Evolutionary conservation across 73 alveolate species (phyloP).

Genomic region (Symbiodinium natans): DNA sequence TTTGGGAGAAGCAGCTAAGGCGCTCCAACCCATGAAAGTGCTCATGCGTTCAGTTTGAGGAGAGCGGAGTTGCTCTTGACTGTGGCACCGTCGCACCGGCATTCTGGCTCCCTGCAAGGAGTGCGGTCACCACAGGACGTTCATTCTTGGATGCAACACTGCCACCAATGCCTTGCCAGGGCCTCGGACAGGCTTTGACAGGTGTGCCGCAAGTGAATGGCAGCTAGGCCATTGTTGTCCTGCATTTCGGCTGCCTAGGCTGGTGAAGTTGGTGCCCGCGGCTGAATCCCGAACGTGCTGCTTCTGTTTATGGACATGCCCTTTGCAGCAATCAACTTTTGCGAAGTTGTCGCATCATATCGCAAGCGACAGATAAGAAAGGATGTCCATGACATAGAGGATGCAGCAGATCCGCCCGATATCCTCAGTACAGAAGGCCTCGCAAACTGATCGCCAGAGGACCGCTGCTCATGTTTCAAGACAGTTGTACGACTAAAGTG

Average conservation of each 20-base stretch:
- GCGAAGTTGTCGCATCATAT: no score
- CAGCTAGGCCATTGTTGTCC: no score
- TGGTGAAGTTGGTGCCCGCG: background rate
- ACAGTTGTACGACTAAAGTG: no score
- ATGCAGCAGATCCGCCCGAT: no score
- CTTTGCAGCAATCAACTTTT: no score
- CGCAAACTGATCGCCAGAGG: background rate
- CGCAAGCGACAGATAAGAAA: no score
- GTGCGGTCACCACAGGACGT: slow-evolving; percentile 6
- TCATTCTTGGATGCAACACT: background rate
- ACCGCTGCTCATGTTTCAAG: no score
- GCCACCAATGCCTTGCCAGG: background rate
- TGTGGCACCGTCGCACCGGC: no score
- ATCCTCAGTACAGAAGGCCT: slow-evolving; percentile 14
- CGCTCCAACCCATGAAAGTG: background rate
- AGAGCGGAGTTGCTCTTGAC: background rate
- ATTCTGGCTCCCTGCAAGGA: background rate
- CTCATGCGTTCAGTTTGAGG: slow-evolving; percentile 11
- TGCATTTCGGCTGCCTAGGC: background rate
- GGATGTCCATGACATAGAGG: no score
- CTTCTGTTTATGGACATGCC: no score
- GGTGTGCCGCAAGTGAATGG: no score
- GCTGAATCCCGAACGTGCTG: no score
- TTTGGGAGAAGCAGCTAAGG: background rate
- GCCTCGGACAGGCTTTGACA: background rate